Evolutionary conservation across 2,329 filamentous ascomycete species (phyloP), one percentile per base, ranked within the genome.

Genomic region (Chaetomiaceae sp.): DNA sequence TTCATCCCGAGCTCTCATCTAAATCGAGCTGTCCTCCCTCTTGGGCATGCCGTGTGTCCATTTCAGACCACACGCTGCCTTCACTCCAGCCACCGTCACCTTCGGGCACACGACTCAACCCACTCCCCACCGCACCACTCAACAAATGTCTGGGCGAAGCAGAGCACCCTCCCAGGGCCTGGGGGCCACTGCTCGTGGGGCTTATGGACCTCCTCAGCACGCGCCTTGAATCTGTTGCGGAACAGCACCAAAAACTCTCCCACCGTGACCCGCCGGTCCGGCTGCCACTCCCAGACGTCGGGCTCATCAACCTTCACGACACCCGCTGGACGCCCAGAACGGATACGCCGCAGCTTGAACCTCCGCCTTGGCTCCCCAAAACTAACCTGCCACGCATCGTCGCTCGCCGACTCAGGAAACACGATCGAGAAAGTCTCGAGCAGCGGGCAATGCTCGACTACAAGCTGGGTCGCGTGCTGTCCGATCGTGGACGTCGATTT

Each of bases 351-450:
- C 27, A 44, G 23, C 22, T 33, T 45, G 12, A 12, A 23, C n/a
- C 48, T 22, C 17, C 27, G 31, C 40, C 3, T 22, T 1, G 38
- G 47, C 20, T 36, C 47, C n/a, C 4, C 38, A 17, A 51, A 45
- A 7, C 12, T 20, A 5, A 22, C 4, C 22, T n/a, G 6, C 20
- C 19, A 5, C 39, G 22, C 7, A 15, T 27, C 17, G 11, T 27
- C 25, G 22, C n/a, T n/a, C 6, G n/a, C 27, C 37, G 47, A 44
- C 29, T 43, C 47, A 6, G 29, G 12, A 31, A 38, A 44, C 23
- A 45, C 39, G 17, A 51, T 22, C 17, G 48, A 51, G 2, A 51
- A 23, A 23, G 23, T 51, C 40, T n/a, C 39, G n/a, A 45, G 39
- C 22, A 14, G 4, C 3, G 39, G 39, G 39, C 33, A 44, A 22